Percentiles rank a stretch among this genome's conserved stretches.
phyloP scores from a whole-genome alignment of 2,329 filamentous ascomycete genomes.

The Beauveria sp. region DNA sequence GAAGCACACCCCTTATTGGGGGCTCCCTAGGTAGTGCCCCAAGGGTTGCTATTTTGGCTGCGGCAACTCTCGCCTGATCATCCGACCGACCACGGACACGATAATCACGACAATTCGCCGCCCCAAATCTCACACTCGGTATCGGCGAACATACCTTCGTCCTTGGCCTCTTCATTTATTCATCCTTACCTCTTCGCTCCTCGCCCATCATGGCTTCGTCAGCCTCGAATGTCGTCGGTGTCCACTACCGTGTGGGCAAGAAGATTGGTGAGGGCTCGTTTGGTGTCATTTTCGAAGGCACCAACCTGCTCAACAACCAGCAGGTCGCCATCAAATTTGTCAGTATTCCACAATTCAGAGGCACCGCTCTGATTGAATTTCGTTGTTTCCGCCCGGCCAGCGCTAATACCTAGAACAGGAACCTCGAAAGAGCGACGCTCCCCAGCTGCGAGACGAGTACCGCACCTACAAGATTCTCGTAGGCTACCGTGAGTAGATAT shows the following conservation, averaged over 20 bases:
- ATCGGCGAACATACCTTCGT: not conserved
- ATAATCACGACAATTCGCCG: not conserved
- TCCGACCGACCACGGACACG: not conserved
- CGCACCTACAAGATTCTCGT: slow-evolving; percentile 99
- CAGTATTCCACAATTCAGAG: slow-evolving; percentile 32
- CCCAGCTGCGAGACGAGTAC: slow-evolving; percentile 96
- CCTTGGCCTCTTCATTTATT: not conserved
- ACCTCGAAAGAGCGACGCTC: slow-evolving; percentile 96
- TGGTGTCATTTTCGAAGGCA: slow-evolving; percentile 97
- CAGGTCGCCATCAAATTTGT: slow-evolving; percentile 99
- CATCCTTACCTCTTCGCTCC: not conserved
- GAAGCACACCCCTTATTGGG: slow-evolving; percentile 6
- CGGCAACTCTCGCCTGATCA: not conserved
- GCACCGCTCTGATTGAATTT: not conserved
- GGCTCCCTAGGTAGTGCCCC: slow-evolving; percentile 1
- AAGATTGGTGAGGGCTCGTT: slow-evolving; percentile 99
- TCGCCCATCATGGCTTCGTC: slow-evolving; percentile 65
- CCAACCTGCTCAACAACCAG: slow-evolving; percentile 97
- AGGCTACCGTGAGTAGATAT: slow-evolving; percentile 74
- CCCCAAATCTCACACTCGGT: not conserved
- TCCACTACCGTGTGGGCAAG: slow-evolving; percentile 97
- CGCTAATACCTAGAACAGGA: slow-evolving; percentile 52
- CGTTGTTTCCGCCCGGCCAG: not conserved
- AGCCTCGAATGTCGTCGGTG: slow-evolving; percentile 94
- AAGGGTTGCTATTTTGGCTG: not conserved